Percentiles rank a stretch among this genome's conserved stretches.
phyloP scores from a whole-genome alignment of 192 early-diverging fungal species.

The Oehlia diaphana region DNA sequence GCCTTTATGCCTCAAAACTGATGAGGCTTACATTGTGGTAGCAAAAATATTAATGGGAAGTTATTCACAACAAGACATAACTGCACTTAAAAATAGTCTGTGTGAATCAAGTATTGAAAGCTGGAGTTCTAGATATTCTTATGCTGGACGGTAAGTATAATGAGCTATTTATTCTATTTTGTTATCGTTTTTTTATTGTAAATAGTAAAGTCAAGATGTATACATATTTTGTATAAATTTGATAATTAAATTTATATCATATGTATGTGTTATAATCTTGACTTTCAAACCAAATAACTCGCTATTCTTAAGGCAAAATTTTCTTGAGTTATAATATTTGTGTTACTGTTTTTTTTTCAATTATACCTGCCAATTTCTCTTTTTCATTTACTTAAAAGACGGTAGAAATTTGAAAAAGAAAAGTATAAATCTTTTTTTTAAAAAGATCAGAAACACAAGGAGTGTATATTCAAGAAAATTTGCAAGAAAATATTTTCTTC shows the following conservation, averaged over 20 bases:
- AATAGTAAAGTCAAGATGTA: neutral
- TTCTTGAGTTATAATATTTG: neutral
- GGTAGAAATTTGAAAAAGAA: neutral
- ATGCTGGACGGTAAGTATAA: neutral
- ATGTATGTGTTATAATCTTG: neutral
- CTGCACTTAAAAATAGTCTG: slow-evolving; percentile 2
- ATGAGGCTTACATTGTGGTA: slow-evolving; percentile 25
- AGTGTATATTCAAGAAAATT: neutral
- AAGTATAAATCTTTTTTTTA: neutral
- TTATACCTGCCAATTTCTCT: neutral
- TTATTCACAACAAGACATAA: slow-evolving; percentile 18
- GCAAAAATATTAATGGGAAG: slow-evolving; percentile 18
- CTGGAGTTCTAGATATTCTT: slow-evolving; percentile 25
- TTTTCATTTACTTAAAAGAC: neutral
- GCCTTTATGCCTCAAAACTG: slow-evolving; percentile 25
- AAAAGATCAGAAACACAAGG: neutral
- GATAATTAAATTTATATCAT: neutral
- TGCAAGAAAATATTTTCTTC: neutral
- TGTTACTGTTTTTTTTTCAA: neutral
- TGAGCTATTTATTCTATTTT: neutral
- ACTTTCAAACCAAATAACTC: neutral
- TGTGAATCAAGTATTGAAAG: slow-evolving; percentile 27
- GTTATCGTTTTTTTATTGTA: neutral
- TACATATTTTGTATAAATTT: neutral
- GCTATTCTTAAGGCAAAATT: neutral